phyloP scores from a whole-genome alignment of 108 stramenopile genomes.

The Discostella pseudostelligera region DNA sequence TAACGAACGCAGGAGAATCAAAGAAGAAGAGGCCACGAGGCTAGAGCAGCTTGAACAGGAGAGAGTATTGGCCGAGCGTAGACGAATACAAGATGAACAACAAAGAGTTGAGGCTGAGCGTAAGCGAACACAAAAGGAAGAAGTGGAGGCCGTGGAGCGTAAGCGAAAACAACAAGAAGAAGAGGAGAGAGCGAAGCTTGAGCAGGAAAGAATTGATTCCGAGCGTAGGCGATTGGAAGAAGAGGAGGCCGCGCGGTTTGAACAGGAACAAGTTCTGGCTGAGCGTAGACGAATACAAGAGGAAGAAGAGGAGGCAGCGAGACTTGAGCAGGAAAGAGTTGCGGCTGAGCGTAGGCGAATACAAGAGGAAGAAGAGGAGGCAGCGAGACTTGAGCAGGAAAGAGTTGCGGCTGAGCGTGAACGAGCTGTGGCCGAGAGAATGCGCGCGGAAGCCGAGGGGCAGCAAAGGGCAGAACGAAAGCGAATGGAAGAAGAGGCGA shows the following conservation, averaged over 20 bases:
- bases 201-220: neutral
- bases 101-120: neutral
- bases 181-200: conserved; percentile 8
- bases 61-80: neutral
- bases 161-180: neutral
- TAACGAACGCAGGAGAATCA: neutral
- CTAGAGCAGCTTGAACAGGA: neutral
- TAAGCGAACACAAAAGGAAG: no score
- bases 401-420: neutral
- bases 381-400: conserved; percentile 4
- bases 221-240: neutral
- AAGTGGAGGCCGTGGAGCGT: no score
- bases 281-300: neutral
- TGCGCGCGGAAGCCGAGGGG: neutral
- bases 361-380: conserved; percentile 6
- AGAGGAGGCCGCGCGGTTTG: neutral
- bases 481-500: neutral
- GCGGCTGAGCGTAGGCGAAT: conserved; percentile 3
- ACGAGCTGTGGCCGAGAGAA: neutral
- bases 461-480: neutral
- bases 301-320: neutral
- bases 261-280: neutral
- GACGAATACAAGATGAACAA: neutral
- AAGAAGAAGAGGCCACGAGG: conserved; percentile 11
- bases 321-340: conserved; percentile 2